These are phyloP conservation scores for Raphidocelis subcapitata DNA, from an alignment of 139 green algal species.

Conservation along the genomic window DNA sequence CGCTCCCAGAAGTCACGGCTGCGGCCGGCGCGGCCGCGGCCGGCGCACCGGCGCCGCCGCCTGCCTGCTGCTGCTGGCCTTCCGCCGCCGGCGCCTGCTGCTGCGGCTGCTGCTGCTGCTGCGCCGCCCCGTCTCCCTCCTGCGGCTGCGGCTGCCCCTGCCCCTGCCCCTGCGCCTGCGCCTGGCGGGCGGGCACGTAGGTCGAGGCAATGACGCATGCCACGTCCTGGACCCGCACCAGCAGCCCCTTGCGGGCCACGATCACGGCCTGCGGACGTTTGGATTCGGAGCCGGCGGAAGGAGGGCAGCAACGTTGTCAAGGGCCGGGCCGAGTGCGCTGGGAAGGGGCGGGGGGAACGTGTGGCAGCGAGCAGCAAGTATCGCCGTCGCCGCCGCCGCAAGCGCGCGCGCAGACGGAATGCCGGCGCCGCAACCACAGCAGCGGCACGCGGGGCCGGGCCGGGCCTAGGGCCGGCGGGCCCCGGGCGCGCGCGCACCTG, in stretches of 20 bases:
- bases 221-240: constrained; percentile 6
- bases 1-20: too few relatives aligned
- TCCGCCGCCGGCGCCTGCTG: background rate
- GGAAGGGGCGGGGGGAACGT: too few relatives aligned
- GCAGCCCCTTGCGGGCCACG: constrained; percentile 7
- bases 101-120: constrained; percentile 5
- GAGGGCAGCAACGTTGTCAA: too few relatives aligned
- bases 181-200: too few relatives aligned
- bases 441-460: background rate
- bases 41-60: background rate
- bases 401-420: too few relatives aligned
- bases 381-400: too few relatives aligned
- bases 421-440: background rate
- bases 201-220: constrained; percentile 22
- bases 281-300: too few relatives aligned
- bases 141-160: background rate
- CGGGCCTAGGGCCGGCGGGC: too few relatives aligned
- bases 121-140: background rate
- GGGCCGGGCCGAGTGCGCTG: too few relatives aligned
- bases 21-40: constrained; percentile 9
- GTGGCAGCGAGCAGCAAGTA: too few relatives aligned
- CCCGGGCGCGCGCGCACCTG: background rate
- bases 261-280: constrained; percentile 6
- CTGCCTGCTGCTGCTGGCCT: background rate
- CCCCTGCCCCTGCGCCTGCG: background rate